Conservation (phyloP, 2,329 filamentous ascomycete genomes). For the Elsinoe perseae region DNA sequence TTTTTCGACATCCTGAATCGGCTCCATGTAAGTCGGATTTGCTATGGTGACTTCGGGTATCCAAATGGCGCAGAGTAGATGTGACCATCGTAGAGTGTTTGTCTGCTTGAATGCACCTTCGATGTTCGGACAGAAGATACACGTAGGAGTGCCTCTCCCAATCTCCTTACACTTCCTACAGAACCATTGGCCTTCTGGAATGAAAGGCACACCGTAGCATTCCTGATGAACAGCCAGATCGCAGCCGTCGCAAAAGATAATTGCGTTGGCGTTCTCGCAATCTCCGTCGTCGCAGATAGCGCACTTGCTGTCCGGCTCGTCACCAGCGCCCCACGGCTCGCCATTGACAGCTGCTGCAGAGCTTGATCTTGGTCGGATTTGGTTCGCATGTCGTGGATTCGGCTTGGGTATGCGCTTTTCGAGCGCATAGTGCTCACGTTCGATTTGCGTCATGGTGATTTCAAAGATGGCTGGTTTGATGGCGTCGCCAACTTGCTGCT, state of each 20-base stretch:
- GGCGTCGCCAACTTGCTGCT: constrained; percentile 59
- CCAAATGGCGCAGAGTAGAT: constrained; percentile 95
- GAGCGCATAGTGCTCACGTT: constrained; percentile 95
- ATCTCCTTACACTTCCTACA: constrained; percentile 95
- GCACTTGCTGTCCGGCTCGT: constrained; percentile 95
- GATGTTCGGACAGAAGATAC: constrained; percentile 96
- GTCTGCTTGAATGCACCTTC: constrained; percentile 99
- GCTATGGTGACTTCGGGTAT: constrained; percentile 94
- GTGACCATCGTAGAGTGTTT: constrained; percentile 91
- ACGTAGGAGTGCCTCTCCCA: constrained; percentile 86
- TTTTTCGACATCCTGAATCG: constrained; percentile 95
- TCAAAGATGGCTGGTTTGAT: constrained; percentile 91
- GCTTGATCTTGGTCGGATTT: constrained; percentile 83
- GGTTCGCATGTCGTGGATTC: constrained; percentile 92
- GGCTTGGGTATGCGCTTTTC: constrained; percentile 97
- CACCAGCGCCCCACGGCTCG: constrained; percentile 68
- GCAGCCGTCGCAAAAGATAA: constrained; percentile 97
- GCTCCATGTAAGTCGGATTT: constrained; percentile 96
- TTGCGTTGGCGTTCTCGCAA: constrained; percentile 97
- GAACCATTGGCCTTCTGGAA: constrained; percentile 96
- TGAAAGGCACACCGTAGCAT: constrained; percentile 97
- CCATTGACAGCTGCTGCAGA: constrained; percentile 94
- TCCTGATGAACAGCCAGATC: constrained; percentile 97
- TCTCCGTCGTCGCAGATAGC: constrained; percentile 98
- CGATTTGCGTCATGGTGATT: constrained; percentile 96